Evolutionary conservation across 2,329 filamentous ascomycete genomes (phyloP), one percentile per base, ranked within the genome.

Genomic region (Penicillium expansum): DNA sequence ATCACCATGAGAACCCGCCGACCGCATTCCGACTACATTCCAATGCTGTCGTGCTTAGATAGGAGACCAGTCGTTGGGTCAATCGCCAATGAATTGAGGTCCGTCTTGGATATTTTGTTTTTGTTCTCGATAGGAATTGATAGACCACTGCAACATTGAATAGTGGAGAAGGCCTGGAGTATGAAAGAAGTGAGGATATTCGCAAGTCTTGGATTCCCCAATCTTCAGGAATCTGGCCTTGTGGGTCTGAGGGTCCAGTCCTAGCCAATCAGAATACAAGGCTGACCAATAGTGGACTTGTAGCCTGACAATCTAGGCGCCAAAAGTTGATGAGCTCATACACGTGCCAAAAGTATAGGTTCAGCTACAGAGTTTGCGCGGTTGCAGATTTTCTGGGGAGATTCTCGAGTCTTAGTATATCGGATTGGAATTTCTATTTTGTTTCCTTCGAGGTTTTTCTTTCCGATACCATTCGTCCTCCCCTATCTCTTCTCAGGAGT

Each of bases 1-100:
- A 63, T 60, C 57, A 55, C 57, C 55, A 60, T 57, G 56, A 59
- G 58, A 64, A 63, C 56, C 55, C 56, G 57, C 64, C 57, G 62
- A 52, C 27, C 38, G 54, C 63, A 65, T 65, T 63, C 63, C 55
- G 37, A 52, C 38, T 20, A 43, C 61, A 65, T 66, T 62, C 64
- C 52, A 61, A 37, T 30, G 24, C 52, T 22, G 49, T 58, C 50
- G 58, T 53, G 45, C 29, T 45, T 49, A 55, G 56, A 52, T 55
- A 44, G 14, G 30, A 29, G 30, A 24, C 39, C 18, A 16, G 38
- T 24, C 38, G 27, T 45, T 18, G n/a, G 11, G 16, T 18, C 7
- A 44, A 45, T 44, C 13, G 29, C 38, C 11, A 5, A 27, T 45
- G 18, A 14, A 44, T 44, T 52, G 30, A 24, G 10, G 29, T 52